Conservation (phyloP, 2,329 filamentous ascomycete genomes). For the Cytospora leucostoma region DNA sequence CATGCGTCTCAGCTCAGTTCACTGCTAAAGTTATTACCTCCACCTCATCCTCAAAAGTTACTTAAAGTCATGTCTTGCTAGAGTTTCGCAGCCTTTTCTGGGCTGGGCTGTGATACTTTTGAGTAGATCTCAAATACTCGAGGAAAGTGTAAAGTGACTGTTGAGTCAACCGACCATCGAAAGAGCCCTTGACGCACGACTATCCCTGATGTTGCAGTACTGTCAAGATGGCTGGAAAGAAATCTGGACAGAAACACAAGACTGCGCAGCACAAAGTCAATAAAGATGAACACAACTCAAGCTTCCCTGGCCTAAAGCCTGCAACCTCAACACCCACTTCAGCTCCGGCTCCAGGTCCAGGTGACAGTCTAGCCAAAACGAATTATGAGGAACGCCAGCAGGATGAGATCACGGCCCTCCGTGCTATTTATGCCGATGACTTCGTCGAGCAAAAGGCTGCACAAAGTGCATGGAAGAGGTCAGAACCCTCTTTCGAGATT, state of each 20-base stretch:
- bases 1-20: background rate
- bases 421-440: constrained; percentile 88
- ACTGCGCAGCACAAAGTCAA: constrained; percentile 43
- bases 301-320: constrained; percentile 53
- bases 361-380: constrained; percentile 42
- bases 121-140: constrained; percentile 29
- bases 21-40: constrained; percentile 13
- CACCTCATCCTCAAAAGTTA: constrained; percentile 24
- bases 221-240: constrained; percentile 55
- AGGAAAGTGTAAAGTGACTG: constrained; percentile 16
- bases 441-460: constrained; percentile 73
- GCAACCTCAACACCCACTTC: constrained; percentile 42
- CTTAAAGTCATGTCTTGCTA: constrained; percentile 51
- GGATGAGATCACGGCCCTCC: constrained; percentile 82
- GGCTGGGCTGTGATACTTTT: constrained; percentile 53
- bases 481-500: constrained; percentile 81
- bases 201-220: constrained; percentile 23
- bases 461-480: constrained; percentile 85
- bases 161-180: constrained; percentile 5
- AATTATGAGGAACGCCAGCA: constrained; percentile 83
- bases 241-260: constrained; percentile 51
- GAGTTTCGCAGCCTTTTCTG: constrained; percentile 47
- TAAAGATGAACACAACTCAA: constrained; percentile 47
- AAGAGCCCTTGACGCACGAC: constrained; percentile 11
- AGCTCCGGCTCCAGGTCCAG: constrained; percentile 9